phyloP scores from a whole-genome alignment of 768 basidiomycete genomes.

The Roridomyces roridus region DNA sequence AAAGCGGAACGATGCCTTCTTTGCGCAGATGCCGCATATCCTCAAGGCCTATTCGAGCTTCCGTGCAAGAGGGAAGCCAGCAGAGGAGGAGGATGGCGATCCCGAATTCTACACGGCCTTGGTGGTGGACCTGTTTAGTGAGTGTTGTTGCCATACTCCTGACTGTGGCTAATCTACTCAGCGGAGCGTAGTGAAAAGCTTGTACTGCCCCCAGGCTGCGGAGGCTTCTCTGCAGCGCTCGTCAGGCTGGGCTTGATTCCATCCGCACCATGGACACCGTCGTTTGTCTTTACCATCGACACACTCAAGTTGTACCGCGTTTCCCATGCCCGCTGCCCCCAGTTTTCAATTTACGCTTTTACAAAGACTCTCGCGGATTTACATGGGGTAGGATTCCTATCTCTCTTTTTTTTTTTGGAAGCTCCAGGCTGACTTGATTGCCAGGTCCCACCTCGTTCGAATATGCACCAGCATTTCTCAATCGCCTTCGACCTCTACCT shows the following conservation, averaged over 20 bases:
- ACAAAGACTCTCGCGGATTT: conserved; percentile 27
- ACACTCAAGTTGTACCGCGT: conserved; percentile 12
- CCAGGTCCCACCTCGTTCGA: not conserved
- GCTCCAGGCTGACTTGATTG: too few species aligned
- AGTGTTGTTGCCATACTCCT: too few species aligned
- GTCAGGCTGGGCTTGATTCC: conserved; percentile 19
- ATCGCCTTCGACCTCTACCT: conserved; percentile 44
- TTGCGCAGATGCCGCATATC: too few species aligned
- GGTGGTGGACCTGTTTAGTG: too few species aligned
- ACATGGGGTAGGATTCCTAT: not conserved
- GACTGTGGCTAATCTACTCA: too few species aligned
- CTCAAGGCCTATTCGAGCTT: too few species aligned
- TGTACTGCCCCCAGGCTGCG: not conserved
- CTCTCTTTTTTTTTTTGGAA: too few species aligned
- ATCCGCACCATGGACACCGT: conserved; percentile 6
- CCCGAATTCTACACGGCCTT: too few species aligned
- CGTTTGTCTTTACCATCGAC: conserved; percentile 8
- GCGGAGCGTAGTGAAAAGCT: not conserved
- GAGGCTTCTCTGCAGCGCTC: not conserved
- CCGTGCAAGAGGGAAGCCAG: too few species aligned
- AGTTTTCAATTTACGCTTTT: conserved; percentile 27
- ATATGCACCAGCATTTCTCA: conserved; percentile 25
- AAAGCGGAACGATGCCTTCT: not conserved
- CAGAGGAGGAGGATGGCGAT: too few species aligned
- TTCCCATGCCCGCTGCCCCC: conserved; percentile 13